phyloP scores from a whole-genome alignment of 1,284 basidiomycete genomes.

The Austroboletus novae-zelandiae region DNA sequence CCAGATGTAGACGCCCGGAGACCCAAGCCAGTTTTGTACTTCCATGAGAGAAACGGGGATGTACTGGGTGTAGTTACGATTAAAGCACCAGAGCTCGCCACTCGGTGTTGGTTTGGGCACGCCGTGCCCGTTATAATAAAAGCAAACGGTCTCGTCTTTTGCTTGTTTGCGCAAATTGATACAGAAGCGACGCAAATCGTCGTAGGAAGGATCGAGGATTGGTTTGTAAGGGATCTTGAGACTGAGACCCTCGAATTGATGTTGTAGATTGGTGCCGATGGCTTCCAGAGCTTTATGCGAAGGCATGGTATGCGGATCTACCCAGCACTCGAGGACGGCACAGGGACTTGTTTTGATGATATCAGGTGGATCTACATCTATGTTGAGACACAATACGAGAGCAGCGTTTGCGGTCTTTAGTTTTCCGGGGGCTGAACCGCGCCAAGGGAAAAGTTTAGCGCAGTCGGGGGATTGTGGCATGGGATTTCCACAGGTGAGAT shows the following conservation, averaged over 20 bases:
- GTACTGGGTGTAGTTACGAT: constrained; percentile 96
- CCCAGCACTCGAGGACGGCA: constrained; percentile 95
- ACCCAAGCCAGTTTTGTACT: constrained; percentile 88
- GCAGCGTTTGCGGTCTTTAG: constrained; percentile 91
- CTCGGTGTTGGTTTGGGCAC: constrained; percentile 96
- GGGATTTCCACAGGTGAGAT: constrained; percentile 85
- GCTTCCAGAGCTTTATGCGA: constrained; percentile 87
- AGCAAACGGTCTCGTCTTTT: constrained; percentile 91
- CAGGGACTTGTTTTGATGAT: constrained; percentile 97
- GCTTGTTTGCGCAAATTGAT: constrained; percentile 83
- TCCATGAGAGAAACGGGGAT: constrained; percentile 96
- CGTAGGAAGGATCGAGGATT: constrained; percentile 92
- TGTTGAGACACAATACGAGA: constrained; percentile 94
- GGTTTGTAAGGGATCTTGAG: constrained; percentile 89
- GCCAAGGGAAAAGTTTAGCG: constrained; percentile 73
- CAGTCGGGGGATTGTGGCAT: constrained; percentile 63
- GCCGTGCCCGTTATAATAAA: constrained; percentile 99
- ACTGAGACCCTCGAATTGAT: constrained; percentile 96
- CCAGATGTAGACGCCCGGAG: constrained; percentile 98
- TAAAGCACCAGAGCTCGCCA: constrained; percentile 99
- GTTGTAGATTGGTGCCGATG: constrained; percentile 89
- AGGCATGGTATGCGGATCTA: constrained; percentile 89
- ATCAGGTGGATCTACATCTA: constrained; percentile 97
- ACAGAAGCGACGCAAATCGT: constrained; percentile 92
- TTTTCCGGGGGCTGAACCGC: constrained; percentile 72